Conservation (phyloP, 306 rosid species). For the Trichosanthes cucumerina region DNA sequence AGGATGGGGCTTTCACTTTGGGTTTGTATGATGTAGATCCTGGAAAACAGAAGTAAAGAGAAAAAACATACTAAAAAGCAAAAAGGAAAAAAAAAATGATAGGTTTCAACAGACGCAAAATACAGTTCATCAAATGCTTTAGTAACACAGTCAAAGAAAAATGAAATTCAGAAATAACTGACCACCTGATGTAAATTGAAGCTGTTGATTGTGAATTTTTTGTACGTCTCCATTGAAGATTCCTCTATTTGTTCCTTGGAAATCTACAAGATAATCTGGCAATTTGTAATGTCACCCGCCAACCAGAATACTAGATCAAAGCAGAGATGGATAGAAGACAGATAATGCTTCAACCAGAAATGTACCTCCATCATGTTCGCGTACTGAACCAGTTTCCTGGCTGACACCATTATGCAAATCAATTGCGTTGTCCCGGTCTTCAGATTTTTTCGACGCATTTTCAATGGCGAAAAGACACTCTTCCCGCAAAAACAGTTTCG, state of each 20-base stretch:
- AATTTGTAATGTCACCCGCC: not conserved
- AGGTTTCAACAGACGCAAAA: not conserved
- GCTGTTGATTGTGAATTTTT: constrained; percentile 28
- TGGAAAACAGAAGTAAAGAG: constrained; percentile 20
- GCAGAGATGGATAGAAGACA: not conserved
- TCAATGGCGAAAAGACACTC: constrained; percentile 23
- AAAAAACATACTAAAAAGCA: not conserved
- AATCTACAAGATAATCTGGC: constrained; percentile 16
- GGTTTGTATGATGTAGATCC: constrained; percentile 38
- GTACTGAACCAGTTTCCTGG: constrained; percentile 19
- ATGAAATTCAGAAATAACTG: not conserved
- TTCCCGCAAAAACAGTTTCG: constrained; percentile 25
- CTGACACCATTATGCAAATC: constrained; percentile 3
- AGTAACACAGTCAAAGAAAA: not conserved
- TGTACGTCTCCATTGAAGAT: constrained; percentile 35
- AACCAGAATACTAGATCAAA: not conserved
- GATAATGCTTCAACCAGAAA: not conserved
- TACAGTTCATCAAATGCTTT: not conserved
- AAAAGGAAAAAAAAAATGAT: not conserved
- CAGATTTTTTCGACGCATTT: constrained; percentile 25
- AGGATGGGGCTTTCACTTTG: constrained; percentile 30
- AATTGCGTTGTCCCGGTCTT: not conserved
- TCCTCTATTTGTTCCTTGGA: constrained; percentile 23
- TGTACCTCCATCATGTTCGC: constrained; percentile 30
- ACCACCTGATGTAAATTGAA: constrained; percentile 42